Base-by-base conservation (phyloP, 1,139 yeast genomes). In the Geotrichum histeridarum region DNA sequence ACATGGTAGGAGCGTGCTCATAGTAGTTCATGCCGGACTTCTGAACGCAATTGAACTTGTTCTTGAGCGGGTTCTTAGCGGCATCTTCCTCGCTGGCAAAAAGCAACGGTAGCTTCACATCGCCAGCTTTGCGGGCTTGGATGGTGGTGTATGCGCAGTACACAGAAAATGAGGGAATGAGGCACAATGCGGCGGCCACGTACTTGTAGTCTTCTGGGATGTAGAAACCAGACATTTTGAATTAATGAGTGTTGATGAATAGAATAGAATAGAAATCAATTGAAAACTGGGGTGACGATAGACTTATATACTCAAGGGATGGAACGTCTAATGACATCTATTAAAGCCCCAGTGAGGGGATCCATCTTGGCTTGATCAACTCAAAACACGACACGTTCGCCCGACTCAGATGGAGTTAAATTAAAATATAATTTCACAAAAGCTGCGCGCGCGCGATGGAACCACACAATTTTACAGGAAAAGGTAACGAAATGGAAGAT, bases 21-120 rank as follows among this genome's bases (percentile, higher is more conserved):
- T 55, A 55, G 50, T 55, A 58, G 56, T 58, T 57, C 49, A 57
- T 52, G 37, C 57, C 55, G 5, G 61, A 53, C 54, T 58, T 58
- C 50, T 58, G 61, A 12, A 56, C 54, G 14, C 61, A 58, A 53
- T 58, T 58, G 53, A 58, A 58, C 8, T 48, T 37, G 22, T 55
- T 38, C 51, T 58, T 58, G 42, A 42, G 41, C 14, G 55, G 56
- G 46, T 58, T 56, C 5, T 31, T 48, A 33, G 56, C 55, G 42
- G 60, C 59, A 14, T 55, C 60, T 15, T 47, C 57, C 17, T 51
- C 57, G 32, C 56, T 42, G 1, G 60, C 61, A 42, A 58, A 58
- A 6, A 57, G 56, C 12, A 12, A 15, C 14, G 61, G 61, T 22
- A 57, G 52, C 33, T 41, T 41, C 33, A 56, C 58, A 33, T 54